Conservation (phyloP, 1,284 basidiomycete species). For the Ceratobasidium sp. region DNA sequence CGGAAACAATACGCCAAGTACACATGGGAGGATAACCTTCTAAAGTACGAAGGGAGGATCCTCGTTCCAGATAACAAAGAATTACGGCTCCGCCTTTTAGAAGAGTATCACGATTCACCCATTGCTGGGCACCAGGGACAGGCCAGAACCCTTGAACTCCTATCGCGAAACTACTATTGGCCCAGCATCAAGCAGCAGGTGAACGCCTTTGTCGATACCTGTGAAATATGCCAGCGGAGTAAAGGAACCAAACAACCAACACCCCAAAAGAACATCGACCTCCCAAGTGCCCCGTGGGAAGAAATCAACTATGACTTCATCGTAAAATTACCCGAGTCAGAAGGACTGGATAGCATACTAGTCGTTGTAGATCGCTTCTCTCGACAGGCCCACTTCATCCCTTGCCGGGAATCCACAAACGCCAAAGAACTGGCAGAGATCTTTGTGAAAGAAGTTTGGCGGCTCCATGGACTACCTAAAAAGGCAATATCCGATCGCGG, state of each 20-base stretch:
- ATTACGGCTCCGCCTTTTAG: no score
- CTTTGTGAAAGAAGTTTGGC: constrained; percentile 36
- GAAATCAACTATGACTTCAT: constrained; percentile 59
- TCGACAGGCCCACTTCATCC: constrained; percentile 56
- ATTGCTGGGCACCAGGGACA: constrained; percentile 47
- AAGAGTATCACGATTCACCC: no score
- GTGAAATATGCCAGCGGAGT: constrained; percentile 51
- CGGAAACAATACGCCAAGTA: no score
- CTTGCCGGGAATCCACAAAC: constrained; percentile 16
- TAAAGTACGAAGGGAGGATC: no score
- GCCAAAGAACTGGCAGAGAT: constrained; percentile 43
- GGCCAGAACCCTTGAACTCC: constrained; percentile 40
- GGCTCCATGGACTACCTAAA: no score
- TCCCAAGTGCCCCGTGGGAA: constrained; percentile 53
- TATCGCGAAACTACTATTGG: constrained; percentile 48
- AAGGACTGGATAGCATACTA: constrained; percentile 56
- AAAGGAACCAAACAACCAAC: constrained; percentile 47
- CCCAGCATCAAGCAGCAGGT: constrained; percentile 45
- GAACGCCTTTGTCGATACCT: constrained; percentile 49
- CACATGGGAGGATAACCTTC: no score
- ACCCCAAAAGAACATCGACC: constrained; percentile 49
- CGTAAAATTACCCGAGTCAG: constrained; percentile 54
- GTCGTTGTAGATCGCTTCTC: constrained; percentile 58
- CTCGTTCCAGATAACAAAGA: no score
- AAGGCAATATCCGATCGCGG: no score